Base-by-base conservation (phyloP, 257 asterid genomes). In the Anisodus acutangulus region DNA sequence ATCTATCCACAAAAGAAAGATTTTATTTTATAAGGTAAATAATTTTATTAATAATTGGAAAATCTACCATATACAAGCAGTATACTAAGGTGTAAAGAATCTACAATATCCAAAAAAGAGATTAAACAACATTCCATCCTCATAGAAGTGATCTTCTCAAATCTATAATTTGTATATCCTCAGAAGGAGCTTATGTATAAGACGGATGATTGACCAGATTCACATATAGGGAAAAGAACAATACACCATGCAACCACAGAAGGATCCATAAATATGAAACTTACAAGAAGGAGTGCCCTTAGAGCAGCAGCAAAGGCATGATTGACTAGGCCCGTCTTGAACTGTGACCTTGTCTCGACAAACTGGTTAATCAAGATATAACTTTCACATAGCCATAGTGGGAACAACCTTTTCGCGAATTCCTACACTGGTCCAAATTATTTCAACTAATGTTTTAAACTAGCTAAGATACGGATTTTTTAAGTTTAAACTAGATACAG, bases 271-370 rank as follows among this genome's bases (percentile, higher is more conserved):
- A 11, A 80, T 58, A 80, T 79, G 84, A 82, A 90, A 92, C 95
- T 88, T 91, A 96, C 99, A 62, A 96, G 94, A 70, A 94, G 97
- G 80, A 96, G 91, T 70, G 97, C 90, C 90, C 98, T 90, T 37
- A 96, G 93, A 70, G 98, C 98, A 86, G 99, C 97, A 26, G 99
- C 97, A 85, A 96, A 94, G 47, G 99, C 99, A 85, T 96, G 99
- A 87, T 96, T 96, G 54, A 96, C 98, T 80, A 96, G 90, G 82
- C 99, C 98, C 59, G 89, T 90, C 91, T 93, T 93, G 95, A 92
- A 93, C 87, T 92, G 98, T 80, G 99, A 94, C 89, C 97, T 90
- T 82, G 94, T 88, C 90, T 96, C 99, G 71, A 94, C 98, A 90
- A 94, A 96, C 86, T 94, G 97, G 85, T 89, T 90, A 66, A 94